A percentile compares a stretch with the other conserved stretches of the same genome.
Conservation (phyloP, 495 filamentous ascomycete species). For the Cryomyces antarcticus region DNA sequence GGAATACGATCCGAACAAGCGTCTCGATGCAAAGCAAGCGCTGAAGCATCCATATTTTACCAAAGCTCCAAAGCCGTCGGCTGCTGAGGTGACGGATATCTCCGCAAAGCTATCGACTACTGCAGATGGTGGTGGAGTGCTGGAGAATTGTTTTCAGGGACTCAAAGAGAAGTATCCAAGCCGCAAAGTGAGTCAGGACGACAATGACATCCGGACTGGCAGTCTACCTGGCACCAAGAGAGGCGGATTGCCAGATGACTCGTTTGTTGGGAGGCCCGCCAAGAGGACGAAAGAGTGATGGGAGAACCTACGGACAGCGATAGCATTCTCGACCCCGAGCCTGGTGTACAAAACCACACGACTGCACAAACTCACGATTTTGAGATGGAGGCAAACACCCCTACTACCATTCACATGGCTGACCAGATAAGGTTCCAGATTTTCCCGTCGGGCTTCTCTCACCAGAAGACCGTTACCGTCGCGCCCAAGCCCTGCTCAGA, state of each 20-base stretch:
- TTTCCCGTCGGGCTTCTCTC: no score
- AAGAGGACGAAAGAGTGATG: constrained; percentile 46
- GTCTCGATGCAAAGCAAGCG: constrained; percentile 67
- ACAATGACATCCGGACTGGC: constrained; percentile 78
- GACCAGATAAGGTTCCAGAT: no score
- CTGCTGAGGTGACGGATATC: not conserved
- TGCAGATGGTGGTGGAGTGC: no score
- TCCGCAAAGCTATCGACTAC: no score
- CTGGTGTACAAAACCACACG: no score
- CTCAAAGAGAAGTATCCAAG: constrained; percentile 72
- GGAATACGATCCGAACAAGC: constrained; percentile 80
- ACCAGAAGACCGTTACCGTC: no score
- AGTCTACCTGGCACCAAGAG: constrained; percentile 84
- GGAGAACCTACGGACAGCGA: not conserved
- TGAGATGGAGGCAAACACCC: no score
- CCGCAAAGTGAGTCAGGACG: constrained; percentile 75
- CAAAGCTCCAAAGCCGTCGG: constrained; percentile 33
- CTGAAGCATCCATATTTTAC: constrained; percentile 77
- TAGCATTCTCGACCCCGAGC: no score
- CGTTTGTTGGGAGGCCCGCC: constrained; percentile 25
- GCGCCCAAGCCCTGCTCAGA: no score
- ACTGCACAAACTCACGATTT: no score
- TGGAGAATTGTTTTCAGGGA: constrained; percentile 74
- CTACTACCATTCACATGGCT: no score
- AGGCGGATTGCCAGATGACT: constrained; percentile 73